Conservation (phyloP, 2,329 filamentous ascomycete species). For the Alternaria novae-zelandiae region DNA sequence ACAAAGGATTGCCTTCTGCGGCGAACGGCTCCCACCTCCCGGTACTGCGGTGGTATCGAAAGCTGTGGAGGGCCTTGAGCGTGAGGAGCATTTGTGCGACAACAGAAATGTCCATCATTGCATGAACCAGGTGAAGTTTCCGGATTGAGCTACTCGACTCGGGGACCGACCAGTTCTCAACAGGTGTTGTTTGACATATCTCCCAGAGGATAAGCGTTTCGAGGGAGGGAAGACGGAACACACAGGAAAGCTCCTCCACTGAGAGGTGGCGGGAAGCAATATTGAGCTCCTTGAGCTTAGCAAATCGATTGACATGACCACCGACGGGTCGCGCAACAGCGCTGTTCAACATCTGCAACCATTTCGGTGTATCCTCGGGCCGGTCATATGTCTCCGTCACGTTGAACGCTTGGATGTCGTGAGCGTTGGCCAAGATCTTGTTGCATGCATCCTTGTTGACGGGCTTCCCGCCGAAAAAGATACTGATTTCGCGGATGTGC, state of each 20-base stretch:
- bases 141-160: slow-evolving; percentile 3
- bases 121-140: background rate
- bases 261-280: background rate
- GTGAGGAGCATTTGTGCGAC: slow-evolving; percentile 5
- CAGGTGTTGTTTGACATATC: background rate
- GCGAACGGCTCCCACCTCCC: slow-evolving; percentile 6
- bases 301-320: background rate
- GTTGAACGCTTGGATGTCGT: background rate
- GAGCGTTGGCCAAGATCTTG: background rate
- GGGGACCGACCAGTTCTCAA: slow-evolving; percentile 8
- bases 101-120: slow-evolving; percentile 8
- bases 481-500: background rate
- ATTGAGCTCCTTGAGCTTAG: background rate
- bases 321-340: background rate
- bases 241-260: background rate
- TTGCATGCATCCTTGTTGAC: background rate
- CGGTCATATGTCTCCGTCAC: background rate
- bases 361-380: background rate
- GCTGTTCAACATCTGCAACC: background rate
- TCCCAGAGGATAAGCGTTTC: background rate
- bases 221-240: slow-evolving; percentile 9
- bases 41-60: background rate
- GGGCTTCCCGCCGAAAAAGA: background rate
- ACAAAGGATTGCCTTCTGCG: background rate
- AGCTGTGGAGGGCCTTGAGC: slow-evolving; percentile 1